Percentiles rank a stretch among this genome's conserved stretches.
These are phyloP conservation scores for Rhizophagus clarus DNA, from an alignment of 192 early-diverging fungal species.

Conservation along the genomic window DNA sequence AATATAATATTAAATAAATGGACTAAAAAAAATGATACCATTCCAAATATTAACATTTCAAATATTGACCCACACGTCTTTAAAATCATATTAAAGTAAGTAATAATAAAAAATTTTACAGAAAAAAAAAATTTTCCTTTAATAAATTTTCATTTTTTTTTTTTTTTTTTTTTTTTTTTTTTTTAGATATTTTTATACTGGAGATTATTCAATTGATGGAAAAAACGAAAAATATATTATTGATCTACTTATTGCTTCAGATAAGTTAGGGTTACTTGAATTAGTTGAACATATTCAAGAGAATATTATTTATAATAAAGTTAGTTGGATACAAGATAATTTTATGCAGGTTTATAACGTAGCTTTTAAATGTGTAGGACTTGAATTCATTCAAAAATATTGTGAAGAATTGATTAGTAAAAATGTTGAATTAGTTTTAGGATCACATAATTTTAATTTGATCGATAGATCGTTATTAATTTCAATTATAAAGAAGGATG, in stretches of 20 bases:
- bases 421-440: slow-evolving; percentile 1
- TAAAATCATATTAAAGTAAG: slow-evolving; percentile 3
- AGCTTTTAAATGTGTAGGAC: not conserved
- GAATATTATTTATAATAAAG: not conserved
- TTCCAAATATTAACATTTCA: not conserved
- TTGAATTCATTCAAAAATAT: not conserved
- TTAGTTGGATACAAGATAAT: not conserved
- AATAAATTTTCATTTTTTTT: not conserved
- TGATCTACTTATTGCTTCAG: not conserved
- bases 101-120: too few relatives aligned
- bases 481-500: slow-evolving; percentile 2
- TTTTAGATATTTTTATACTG: not conserved
- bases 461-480: not conserved
- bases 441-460: not conserved
- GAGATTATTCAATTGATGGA: not conserved
- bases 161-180: not conserved
- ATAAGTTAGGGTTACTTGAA: not conserved
- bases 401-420: not conserved
- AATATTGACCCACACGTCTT: not conserved
- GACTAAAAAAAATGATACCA: not conserved
- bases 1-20: not conserved
- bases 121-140: not conserved
- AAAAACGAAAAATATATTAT: not conserved
- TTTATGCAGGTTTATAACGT: not conserved
- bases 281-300: not conserved